Conservation (phyloP, 179 eudicot genomes). For the Beta macrorhiza region DNA sequence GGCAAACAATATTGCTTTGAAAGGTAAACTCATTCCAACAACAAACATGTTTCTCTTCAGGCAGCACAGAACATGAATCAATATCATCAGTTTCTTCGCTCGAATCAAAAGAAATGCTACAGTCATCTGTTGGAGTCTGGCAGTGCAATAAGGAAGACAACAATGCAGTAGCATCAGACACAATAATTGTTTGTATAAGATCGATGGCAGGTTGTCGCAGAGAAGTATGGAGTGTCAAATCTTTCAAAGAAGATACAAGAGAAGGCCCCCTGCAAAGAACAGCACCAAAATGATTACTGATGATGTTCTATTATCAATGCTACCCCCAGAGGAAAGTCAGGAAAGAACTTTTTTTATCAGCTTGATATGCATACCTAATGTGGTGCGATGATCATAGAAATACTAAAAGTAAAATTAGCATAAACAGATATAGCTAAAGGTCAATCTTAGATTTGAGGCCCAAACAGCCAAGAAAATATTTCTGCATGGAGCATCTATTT, state of each 20-base stretch:
- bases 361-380: background rate
- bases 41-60: conserved; percentile 48
- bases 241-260: conserved; percentile 83
- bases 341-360: background rate
- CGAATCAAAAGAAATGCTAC: conserved; percentile 34
- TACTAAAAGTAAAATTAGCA: background rate
- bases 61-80: conserved; percentile 35
- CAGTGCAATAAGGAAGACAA: conserved; percentile 52
- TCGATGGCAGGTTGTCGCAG: conserved; percentile 94
- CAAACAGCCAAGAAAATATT: background rate
- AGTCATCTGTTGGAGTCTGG: conserved; percentile 34
- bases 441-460: background rate
- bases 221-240: conserved; percentile 69
- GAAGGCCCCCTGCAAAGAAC: conserved; percentile 82
- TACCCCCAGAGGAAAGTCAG: background rate
- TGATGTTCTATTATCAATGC: background rate
- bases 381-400: conserved; percentile 10
- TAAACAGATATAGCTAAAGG: conserved; percentile 2
- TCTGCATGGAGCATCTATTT: conserved; percentile 10
- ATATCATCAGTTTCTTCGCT: conserved; percentile 55
- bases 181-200: conserved; percentile 80
- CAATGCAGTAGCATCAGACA: conserved; percentile 92
- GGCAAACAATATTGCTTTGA: conserved; percentile 55
- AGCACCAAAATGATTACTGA: conserved; percentile 17
- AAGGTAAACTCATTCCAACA: conserved; percentile 73